These are phyloP conservation scores for Acer negundo DNA, from an alignment of 345 rosid genomes.

Conservation along the genomic window DNA sequence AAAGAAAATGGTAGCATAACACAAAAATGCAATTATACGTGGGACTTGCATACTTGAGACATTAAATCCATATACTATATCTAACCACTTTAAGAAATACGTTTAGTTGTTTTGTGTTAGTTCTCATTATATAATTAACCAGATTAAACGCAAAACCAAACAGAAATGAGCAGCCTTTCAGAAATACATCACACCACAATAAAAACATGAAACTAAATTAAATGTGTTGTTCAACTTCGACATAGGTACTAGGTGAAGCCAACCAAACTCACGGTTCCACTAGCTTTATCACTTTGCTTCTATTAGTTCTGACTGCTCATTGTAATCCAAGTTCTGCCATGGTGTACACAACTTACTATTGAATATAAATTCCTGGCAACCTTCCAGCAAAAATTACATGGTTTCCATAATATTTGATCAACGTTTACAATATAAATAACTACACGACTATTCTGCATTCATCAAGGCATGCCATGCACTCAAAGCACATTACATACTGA, in stretches of 20 bases:
- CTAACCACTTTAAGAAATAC: not conserved
- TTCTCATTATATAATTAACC: too few species aligned
- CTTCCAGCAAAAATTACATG: not conserved
- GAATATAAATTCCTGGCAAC: not conserved
- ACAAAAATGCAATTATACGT: too few species aligned
- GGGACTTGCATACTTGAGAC: not conserved
- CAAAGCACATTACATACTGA: not conserved
- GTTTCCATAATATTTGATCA: not conserved
- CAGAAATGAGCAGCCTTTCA: too few species aligned
- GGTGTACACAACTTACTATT: not conserved
- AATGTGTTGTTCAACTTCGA: not conserved
- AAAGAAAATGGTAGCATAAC: too few species aligned
- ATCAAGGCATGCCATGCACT: not conserved
- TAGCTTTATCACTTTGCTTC: not conserved
- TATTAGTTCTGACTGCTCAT: not conserved
- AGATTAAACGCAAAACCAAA: too few species aligned
- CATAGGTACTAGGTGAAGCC: not conserved
- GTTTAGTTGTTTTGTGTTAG: too few species aligned
- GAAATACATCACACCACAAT: too few species aligned
- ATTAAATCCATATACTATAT: too few species aligned
- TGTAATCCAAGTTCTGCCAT: not conserved
- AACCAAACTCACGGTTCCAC: not conserved
- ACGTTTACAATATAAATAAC: slow-evolving; percentile 1
- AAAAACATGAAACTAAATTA: not conserved
- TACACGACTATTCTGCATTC: not conserved